Base-by-base conservation (phyloP, 2,329 filamentous ascomycete genomes). In the Grosmannia penicillata region DNA sequence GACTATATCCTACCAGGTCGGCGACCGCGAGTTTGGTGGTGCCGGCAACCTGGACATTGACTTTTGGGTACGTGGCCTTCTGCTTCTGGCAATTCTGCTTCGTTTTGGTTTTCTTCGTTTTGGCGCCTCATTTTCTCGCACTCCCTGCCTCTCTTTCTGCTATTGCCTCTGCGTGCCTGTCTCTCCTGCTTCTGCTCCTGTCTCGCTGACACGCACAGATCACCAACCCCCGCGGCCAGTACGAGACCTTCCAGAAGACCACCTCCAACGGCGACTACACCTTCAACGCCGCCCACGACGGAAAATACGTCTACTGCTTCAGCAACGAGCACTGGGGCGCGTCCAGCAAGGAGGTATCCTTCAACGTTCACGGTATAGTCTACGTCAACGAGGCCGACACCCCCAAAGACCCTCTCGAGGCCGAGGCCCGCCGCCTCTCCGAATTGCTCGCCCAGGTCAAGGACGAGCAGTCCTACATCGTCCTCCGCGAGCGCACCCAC, bases 301-400 rank as follows among this genome's bases (percentile, higher is more conserved):
- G 91, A 48, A 86, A 82, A 63, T 95, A 82, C 66, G 68, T 74
- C 41, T 98, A 98, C 75, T 98, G 91, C 75, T 98, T 98, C 66
- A 93, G 91, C 63, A 98, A 98, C 63, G 89, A 96, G 68, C 81
- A 91, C 60, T 98, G 89, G 86, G 83, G 84, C 42, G 86, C 87
- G 42, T 85, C 85, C 60, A 93, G 77, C 57, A 98, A 98, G 65
- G 91, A 98, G 61, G 89, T 98, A 38, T 93, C 85, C 40, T 98
- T 98, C 75, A 98, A 98, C 60, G 91, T 98, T 37, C 91, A 98
- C 63, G 91, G 91, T 51, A 85, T 98, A 48, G 89, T 98, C 56
- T 98, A 96, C 62, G 86, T 98, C 37, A 82, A 83, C 40, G 91
- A 96, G 60, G 68, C 73, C 43, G 89, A 96, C 52, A 71, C 80